Base-by-base conservation (phyloP, 108 stramenopile genomes). In the Skeletonema potamos region DNA sequence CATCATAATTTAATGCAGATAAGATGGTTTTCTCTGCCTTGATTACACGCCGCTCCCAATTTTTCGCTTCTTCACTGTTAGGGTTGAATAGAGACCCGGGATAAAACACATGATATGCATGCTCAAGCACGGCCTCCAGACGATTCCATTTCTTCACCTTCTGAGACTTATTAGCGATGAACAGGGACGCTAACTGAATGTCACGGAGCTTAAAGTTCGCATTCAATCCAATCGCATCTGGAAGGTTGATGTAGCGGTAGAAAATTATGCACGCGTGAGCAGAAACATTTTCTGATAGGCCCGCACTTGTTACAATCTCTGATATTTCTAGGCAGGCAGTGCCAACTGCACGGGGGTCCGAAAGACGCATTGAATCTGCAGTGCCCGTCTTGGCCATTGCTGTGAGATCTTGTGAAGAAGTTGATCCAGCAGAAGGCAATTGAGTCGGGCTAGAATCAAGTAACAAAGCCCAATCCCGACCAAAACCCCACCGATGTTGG, bases 161-260 rank as follows among this genome's bases (percentile, higher is more conserved):
- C 71, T 94, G 90, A 11, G 89, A 81, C 71, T 94, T 94, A 62
- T 90, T 92, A 7, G 93, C 93, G 46, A 94, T 72, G 39, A 92
- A 94, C 10, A 92, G 64, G 46, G 87, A 87, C 20, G 89, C 93
- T 11, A 94, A 69, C 39, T 83, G 65, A 12, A 86, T 64, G 48
- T 94, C 93, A 30, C 91, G 80, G 15, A 85, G 72, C 76, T 90
- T 90, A 58, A 87, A 48, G 67, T 82, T 79, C 27, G 73, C 46
- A 36, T 58, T 74, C n/a, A 68, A 62, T 6, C 48, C 29, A 27
- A 59, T 62, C 27, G 73, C 28, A 59, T 62, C 44, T 30, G 72
- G 70, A 24, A 84, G 67, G 18, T 82, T 84, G 29, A 81, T 72
- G 72, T 87, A 94, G 10, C 93, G 90, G 69, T 90, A 94, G 33